Evolutionary conservation across 2,329 filamentous ascomycete genomes (phyloP).

Genomic region (Fusarium humuli): DNA sequence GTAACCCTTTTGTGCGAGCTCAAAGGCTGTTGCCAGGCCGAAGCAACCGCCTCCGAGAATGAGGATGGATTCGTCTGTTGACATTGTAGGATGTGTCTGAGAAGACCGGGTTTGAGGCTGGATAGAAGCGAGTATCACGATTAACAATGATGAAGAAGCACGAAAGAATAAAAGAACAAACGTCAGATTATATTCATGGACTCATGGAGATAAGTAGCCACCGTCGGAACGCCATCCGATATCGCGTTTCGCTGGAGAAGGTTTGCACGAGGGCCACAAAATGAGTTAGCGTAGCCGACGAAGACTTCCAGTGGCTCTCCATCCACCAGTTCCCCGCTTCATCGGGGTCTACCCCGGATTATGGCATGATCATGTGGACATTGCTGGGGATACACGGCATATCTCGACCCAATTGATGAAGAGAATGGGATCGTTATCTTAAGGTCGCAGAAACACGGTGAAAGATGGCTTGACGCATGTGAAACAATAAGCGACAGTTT

Average conservation of each 20-base stretch:
- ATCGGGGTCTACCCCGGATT: conserved; percentile 18
- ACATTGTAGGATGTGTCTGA: neutral
- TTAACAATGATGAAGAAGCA: neutral
- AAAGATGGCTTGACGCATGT: rapidly evolving
- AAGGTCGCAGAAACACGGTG: too few relatives aligned
- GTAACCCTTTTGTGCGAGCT: conserved; percentile 23
- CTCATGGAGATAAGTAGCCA: neutral
- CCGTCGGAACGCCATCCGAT: conserved; percentile 23
- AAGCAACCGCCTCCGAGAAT: conserved; percentile 33
- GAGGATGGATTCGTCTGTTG: conserved; percentile 14
- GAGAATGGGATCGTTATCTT: too few relatives aligned
- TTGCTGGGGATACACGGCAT: neutral
- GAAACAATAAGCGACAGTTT: too few relatives aligned
- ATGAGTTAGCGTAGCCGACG: conserved; percentile 32
- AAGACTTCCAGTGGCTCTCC: neutral
- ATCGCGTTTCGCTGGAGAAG: neutral
- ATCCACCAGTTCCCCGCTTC: conserved; percentile 20
- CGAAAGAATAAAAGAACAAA: too few relatives aligned
- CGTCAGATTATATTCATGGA: too few relatives aligned
- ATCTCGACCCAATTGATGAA: neutral
- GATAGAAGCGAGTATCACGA: rapidly evolving
- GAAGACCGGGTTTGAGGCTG: neutral
- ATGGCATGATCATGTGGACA: conserved; percentile 3
- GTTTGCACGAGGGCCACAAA: conserved; percentile 9
- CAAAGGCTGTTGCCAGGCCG: conserved; percentile 18